Conservation (phyloP, 192 early-diverging fungal species). For the Kappamyces sp. region DNA sequence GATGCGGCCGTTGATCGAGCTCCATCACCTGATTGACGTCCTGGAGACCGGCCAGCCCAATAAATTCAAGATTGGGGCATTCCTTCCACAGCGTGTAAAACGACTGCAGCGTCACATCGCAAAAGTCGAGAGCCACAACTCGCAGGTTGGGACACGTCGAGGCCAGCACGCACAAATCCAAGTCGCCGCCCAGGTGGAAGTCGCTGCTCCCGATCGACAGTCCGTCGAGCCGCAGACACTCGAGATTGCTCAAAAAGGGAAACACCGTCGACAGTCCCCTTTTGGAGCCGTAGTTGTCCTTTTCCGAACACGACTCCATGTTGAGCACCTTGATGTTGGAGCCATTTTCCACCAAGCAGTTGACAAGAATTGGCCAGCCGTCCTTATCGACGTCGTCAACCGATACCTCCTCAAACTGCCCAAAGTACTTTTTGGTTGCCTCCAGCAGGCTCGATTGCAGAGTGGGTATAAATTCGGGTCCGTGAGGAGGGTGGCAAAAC, state of each 20-base stretch:
- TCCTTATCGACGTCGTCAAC: constrained; percentile 41
- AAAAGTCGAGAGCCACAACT: constrained; percentile 47
- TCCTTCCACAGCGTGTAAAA: constrained; percentile 41
- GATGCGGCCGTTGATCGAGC: constrained; percentile 20
- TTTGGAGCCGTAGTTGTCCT: constrained; percentile 32
- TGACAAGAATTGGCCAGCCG: constrained; percentile 33
- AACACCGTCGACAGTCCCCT: constrained; percentile 31
- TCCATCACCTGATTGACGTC: constrained; percentile 7
- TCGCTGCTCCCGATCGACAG: constrained; percentile 27
- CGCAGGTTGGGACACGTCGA: constrained; percentile 27
- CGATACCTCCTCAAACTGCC: constrained; percentile 16
- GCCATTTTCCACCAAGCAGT: constrained; percentile 22
- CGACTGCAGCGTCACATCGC: constrained; percentile 36
- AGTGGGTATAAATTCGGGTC: constrained; percentile 12
- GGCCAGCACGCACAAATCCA: constrained; percentile 14
- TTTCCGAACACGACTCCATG: constrained; percentile 41
- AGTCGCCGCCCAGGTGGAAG: background rate
- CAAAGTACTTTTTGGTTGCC: background rate
- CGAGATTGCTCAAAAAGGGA: constrained; percentile 21
- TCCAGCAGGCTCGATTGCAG: background rate
- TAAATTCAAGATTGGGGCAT: constrained; percentile 28
- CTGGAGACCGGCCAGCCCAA: constrained; percentile 44
- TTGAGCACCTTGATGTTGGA: constrained; percentile 30
- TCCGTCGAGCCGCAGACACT: constrained; percentile 42
- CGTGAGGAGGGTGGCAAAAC: constrained; percentile 7